Percentiles rank a stretch among this genome's conserved stretches.
Conservation (phyloP, 2,329 filamentous ascomycete species). For the Neodidymelliopsis sp. region DNA sequence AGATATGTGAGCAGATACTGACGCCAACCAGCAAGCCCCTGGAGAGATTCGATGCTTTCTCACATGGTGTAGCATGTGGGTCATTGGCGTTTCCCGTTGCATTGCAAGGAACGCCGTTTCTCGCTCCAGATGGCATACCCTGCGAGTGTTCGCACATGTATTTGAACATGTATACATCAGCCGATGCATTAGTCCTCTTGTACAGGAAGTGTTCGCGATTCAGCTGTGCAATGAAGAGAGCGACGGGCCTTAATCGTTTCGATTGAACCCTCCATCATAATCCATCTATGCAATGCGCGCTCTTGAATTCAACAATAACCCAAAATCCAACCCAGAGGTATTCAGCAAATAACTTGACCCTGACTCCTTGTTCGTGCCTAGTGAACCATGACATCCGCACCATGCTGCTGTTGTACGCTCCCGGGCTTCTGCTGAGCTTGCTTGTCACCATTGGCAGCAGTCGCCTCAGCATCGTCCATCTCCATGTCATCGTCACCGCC, state of each 20-base stretch:
- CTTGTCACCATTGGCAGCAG: slow-evolving; percentile 47
- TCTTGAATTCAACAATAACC: slow-evolving; percentile 12
- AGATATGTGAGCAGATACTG: too few relatives aligned
- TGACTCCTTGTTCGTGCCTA: slow-evolving; percentile 23
- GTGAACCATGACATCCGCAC: slow-evolving; percentile 52
- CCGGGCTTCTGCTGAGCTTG: slow-evolving; percentile 34
- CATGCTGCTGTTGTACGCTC: slow-evolving; percentile 30
- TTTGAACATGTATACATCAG: too few relatives aligned
- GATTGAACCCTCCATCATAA: slow-evolving; percentile 5
- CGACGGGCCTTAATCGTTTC: neutral
- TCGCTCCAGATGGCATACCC: too few relatives aligned
- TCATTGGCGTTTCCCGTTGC: too few relatives aligned
- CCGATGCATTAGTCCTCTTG: too few relatives aligned
- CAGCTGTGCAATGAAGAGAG: neutral
- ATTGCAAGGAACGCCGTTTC: too few relatives aligned
- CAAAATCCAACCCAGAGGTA: neutral
- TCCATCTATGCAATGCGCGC: slow-evolving; percentile 18
- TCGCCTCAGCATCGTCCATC: slow-evolving; percentile 62
- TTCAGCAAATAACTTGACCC: neutral
- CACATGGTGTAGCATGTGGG: too few relatives aligned
- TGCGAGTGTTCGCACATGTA: too few relatives aligned
- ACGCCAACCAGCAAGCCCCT: too few relatives aligned
- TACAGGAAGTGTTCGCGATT: too few relatives aligned
- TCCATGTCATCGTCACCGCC: slow-evolving; percentile 64
- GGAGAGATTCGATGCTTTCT: too few relatives aligned